phyloP scores from a whole-genome alignment of 805 yeast species.

The Hanseniaspora clermontiae region DNA sequence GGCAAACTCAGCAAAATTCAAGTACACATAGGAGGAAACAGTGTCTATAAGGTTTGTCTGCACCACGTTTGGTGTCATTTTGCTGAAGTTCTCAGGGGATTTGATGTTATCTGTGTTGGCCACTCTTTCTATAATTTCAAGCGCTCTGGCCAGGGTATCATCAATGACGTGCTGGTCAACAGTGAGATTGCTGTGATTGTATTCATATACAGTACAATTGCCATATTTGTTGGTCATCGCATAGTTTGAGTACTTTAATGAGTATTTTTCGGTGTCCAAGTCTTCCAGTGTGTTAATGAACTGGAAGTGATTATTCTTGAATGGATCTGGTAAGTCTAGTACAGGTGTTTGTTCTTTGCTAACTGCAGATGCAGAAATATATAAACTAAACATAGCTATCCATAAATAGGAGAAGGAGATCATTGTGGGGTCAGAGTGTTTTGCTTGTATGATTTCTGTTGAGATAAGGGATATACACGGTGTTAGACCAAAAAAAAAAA shows the following conservation, averaged over 20 bases:
- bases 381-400: no score
- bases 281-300: background rate
- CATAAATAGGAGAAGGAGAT: no score
- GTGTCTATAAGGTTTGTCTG: background rate
- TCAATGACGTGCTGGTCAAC: background rate
- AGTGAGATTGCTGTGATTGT: background rate
- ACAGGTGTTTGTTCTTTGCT: background rate
- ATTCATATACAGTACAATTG: background rate
- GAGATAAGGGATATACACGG: no score
- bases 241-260: background rate
- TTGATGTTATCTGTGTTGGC: background rate
- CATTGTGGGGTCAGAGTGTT: no score
- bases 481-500: no score
- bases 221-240: background rate
- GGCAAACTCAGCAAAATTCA: background rate
- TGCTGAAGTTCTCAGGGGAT: no score
- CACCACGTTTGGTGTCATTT: background rate
- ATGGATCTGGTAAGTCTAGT: background rate
- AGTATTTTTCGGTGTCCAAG: background rate
- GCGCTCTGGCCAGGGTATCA: background rate
- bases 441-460: no score
- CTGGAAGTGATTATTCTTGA: background rate
- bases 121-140: background rate
- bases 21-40: background rate
- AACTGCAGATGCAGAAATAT: background rate